Percentiles rank a stretch among this genome's conserved stretches.
phyloP scores from a whole-genome alignment of 352 stramenopile species.

The Phytophthora agathidicida region DNA sequence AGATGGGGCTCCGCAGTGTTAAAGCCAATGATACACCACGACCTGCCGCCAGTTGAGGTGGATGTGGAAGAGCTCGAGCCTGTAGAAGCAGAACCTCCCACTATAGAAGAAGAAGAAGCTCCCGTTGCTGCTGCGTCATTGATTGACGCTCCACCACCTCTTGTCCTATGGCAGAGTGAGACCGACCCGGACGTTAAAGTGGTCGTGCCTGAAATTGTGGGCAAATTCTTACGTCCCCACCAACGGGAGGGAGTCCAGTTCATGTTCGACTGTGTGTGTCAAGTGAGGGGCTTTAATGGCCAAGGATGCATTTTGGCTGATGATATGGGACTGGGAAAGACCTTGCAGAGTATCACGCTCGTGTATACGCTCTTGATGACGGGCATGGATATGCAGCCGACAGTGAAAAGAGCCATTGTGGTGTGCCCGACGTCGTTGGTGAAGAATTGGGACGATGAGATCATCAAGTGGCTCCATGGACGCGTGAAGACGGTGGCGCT shows the following conservation, averaged over 20 bases:
- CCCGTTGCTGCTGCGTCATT: conserved; percentile 16
- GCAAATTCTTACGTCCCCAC: conserved; percentile 95
- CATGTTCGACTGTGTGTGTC: conserved; percentile 96
- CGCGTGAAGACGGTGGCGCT: conserved; percentile 84
- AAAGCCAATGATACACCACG: conserved; percentile 68
- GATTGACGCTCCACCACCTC: conserved; percentile 54
- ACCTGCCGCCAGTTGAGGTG: conserved; percentile 65
- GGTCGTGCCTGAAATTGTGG: conserved; percentile 90
- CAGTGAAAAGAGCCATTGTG: conserved; percentile 76
- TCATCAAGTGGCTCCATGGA: conserved; percentile 88
- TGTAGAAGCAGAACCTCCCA: conserved; percentile 27
- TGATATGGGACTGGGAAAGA: conserved; percentile 91
- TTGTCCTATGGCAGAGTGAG: conserved; percentile 84
- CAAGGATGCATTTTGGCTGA: conserved; percentile 89
- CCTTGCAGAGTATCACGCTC: conserved; percentile 87
- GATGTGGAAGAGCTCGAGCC: conserved; percentile 67
- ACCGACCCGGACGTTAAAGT: conserved; percentile 67
- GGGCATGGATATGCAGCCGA: conserved; percentile 70
- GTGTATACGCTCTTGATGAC: conserved; percentile 86
- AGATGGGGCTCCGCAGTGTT: conserved; percentile 56
- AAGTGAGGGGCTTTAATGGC: conserved; percentile 76
- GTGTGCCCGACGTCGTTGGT: conserved; percentile 88
- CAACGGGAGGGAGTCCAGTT: conserved; percentile 97
- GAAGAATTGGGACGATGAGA: conserved; percentile 92
- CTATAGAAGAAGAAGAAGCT: conserved; percentile 35